Conservation (phyloP, 2,329 filamentous ascomycete species). For the Penicillium verrucosum region DNA sequence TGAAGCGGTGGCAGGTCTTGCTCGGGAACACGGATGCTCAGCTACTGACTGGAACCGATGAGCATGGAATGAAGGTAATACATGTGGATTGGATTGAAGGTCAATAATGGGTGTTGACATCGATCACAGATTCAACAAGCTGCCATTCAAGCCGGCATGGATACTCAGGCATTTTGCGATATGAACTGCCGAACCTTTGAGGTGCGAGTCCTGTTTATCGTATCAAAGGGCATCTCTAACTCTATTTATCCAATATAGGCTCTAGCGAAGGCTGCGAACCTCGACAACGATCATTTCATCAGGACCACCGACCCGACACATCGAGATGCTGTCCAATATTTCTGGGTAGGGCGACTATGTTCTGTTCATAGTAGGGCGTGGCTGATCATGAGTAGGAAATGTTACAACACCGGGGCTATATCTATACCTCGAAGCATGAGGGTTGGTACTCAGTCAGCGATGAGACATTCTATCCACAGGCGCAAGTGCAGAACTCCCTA, state of each 20-base stretch:
- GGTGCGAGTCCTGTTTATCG: constrained; percentile 32
- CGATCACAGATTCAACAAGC: constrained; percentile 70
- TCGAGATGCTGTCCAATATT: constrained; percentile 78
- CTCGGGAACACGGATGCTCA: constrained; percentile 64
- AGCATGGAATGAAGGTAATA: constrained; percentile 84
- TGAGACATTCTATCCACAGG: constrained; percentile 89
- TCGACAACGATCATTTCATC: constrained; percentile 83
- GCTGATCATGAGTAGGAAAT: constrained; percentile 50
- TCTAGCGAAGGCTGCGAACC: constrained; percentile 65
- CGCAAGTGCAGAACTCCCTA: constrained; percentile 67
- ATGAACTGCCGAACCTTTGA: constrained; percentile 75
- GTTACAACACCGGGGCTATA: constrained; percentile 69
- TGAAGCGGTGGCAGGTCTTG: constrained; percentile 87
- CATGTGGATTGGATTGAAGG: not conserved
- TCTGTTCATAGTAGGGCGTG: not conserved
- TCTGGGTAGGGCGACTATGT: constrained; percentile 60
- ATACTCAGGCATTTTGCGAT: constrained; percentile 85
- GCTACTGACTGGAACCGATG: constrained; percentile 88
- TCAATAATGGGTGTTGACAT: constrained; percentile 15
- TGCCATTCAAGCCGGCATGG: constrained; percentile 65
- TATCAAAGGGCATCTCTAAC: not conserved
- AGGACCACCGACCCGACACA: constrained; percentile 85
- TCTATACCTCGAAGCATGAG: constrained; percentile 82
- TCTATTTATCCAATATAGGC: constrained; percentile 40
- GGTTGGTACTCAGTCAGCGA: constrained; percentile 98